Evolutionary conservation across 2,329 filamentous ascomycete genomes (phyloP).

Genomic region (Talaromyces sp.): DNA sequence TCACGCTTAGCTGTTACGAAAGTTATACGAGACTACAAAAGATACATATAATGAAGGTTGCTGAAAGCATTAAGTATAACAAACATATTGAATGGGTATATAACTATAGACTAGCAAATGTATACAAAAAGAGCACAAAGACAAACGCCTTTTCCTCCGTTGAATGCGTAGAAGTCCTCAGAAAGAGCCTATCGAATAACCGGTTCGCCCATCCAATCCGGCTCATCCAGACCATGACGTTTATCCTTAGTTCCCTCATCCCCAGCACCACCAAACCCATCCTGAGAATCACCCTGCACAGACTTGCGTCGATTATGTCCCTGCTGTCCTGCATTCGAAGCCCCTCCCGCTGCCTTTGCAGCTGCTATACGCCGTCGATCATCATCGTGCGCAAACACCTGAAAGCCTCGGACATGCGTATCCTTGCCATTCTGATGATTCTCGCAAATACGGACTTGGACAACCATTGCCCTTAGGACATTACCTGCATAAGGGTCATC

Average conservation of each 20-base stretch:
- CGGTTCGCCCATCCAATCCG: conserved; percentile 51
- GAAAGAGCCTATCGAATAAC: conserved; percentile 39
- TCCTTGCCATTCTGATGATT: conserved; percentile 99
- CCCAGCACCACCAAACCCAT: conserved; percentile 23
- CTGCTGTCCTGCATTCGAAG: neutral
- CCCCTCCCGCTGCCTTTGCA: conserved; percentile 19
- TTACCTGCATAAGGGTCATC: conserved; percentile 56
- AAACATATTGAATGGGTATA: conserved; percentile 14
- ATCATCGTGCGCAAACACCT: conserved; percentile 65
- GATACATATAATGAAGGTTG: neutral
- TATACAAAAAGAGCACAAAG: neutral
- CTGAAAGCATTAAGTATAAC: neutral
- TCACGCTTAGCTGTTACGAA: neutral
- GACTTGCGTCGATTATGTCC: conserved; percentile 27
- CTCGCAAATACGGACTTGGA: conserved; percentile 87
- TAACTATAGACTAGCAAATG: neutral
- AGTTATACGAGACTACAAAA: conserved; percentile 5
- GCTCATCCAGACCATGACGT: conserved; percentile 36
- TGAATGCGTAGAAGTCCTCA: neutral
- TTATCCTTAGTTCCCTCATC: conserved; percentile 24
- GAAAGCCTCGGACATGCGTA: conserved; percentile 91
- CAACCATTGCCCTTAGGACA: conserved; percentile 79
- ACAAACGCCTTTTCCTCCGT: neutral
- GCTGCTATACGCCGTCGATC: conserved; percentile 30
- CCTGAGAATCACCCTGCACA: conserved; percentile 30